Percentiles rank a stretch among this genome's conserved stretches.
Evolutionary conservation across 1,284 basidiomycete genomes (phyloP).

Genomic region (Ustilago trichophora): DNA sequence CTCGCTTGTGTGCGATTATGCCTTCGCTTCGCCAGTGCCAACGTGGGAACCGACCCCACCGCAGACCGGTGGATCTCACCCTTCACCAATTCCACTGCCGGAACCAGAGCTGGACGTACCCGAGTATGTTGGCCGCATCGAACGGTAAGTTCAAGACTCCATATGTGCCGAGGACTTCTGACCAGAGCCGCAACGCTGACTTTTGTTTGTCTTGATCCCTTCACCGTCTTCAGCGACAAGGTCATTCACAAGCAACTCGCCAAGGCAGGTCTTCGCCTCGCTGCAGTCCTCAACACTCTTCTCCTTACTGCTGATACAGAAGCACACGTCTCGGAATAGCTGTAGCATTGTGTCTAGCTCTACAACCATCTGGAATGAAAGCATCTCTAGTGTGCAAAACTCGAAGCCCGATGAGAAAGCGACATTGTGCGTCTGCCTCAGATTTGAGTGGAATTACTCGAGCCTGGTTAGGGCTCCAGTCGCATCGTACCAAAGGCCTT

Average conservation of each 20-base stretch:
- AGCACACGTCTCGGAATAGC: too few species aligned
- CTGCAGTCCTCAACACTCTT: constrained; percentile 77
- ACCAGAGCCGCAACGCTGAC: too few species aligned
- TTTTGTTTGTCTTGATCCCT: too few species aligned
- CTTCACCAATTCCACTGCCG: constrained; percentile 12
- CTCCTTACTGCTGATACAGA: constrained; percentile 28
- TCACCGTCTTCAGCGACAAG: too few species aligned
- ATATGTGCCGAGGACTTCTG: too few species aligned
- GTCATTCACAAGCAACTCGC: constrained; percentile 82
- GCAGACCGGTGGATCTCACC: background rate
- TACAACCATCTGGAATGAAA: too few species aligned
- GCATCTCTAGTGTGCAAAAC: too few species aligned
- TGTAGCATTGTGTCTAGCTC: too few species aligned
- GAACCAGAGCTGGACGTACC: constrained; percentile 82
- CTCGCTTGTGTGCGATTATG: constrained; percentile 62
- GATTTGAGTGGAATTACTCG: constrained; percentile 1
- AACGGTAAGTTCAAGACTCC: too few species aligned
- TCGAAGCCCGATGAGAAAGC: too few species aligned
- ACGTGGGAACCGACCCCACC: constrained; percentile 17
- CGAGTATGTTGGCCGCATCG: constrained; percentile 74
- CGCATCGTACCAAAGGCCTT: constrained; percentile 15
- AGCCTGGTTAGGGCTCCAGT: constrained; percentile 5
- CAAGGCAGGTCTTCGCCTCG: constrained; percentile 81
- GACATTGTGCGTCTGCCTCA: too few species aligned
- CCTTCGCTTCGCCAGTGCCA: constrained; percentile 75